Evolutionary conservation across 148 eudicot species (phyloP), one percentile per base, ranked within the genome.

Genomic region (Rhododendron vialii): DNA sequence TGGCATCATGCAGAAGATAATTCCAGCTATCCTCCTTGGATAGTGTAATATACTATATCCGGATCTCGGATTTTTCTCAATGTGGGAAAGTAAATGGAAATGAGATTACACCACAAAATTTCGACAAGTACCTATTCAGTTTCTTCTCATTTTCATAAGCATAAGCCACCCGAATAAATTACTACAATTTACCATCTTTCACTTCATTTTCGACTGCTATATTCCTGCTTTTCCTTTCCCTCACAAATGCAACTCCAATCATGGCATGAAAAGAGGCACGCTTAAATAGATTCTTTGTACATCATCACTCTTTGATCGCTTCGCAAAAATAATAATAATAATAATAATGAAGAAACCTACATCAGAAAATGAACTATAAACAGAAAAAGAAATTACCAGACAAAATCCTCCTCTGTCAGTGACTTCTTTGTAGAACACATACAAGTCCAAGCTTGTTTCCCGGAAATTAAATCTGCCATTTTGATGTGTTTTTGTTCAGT

Each of bases 381-480:
- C 15, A 48, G 45, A 12, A 22, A 65, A 57, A 63, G 35, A 47
- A 12, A 43, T n/a, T 87, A 92, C 93, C 93, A 85, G 88, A 87
- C 84, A 24, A 87, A 84, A 89, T 82, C 93, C 92, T 24, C 93
- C 93, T 86, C 91, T 86, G 57, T 80, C 61, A 9, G 84, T 90
- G 88, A 92, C 93, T 89, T 89, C 86, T 71, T 86, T 76, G 83
- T 92, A 89, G 50, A 92, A 63, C 53, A 85, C 63, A 57, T 89
- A 85, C 89, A 90, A 89, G 85, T 92, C 91, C 83, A 92, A 28
- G 38, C 82, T 89, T 35, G 92, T 55, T 78, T 89, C 88, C 57
- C 91, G 90, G 57, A 92, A 90, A 61, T 92, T 89, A 81, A 90
- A 92, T 67, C 92, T 92, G 93, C 85, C 85, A 74, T 33, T 59